These are phyloP conservation scores for Dispira simplex DNA, from an alignment of 192 early-diverging fungal genomes.

Conservation along the genomic window DNA sequence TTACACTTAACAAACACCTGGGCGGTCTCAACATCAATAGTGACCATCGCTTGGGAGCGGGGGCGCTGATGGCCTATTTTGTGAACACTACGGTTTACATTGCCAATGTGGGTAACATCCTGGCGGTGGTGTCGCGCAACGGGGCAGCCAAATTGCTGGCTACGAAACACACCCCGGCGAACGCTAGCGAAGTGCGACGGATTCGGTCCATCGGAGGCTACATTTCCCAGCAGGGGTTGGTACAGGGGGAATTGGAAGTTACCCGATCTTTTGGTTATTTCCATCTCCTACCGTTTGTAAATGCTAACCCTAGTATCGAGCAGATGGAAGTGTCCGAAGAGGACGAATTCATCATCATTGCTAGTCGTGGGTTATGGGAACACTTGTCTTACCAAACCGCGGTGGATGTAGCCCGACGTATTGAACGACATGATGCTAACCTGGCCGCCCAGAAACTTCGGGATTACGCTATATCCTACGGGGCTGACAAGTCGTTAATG, in stretches of 20 bases:
- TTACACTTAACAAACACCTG: constrained; percentile 67
- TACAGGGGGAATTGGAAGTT: constrained; percentile 60
- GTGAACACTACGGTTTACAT: constrained; percentile 61
- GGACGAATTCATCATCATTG: constrained; percentile 69
- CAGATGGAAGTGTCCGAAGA: constrained; percentile 56
- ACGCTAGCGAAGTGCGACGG: constrained; percentile 47
- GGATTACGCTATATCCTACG: constrained; percentile 74
- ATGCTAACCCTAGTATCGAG: constrained; percentile 67
- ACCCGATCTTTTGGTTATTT: constrained; percentile 81
- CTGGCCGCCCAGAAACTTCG: constrained; percentile 65
- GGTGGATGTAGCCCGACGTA: constrained; percentile 70
- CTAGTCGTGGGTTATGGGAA: constrained; percentile 61
- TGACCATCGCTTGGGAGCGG: constrained; percentile 48
- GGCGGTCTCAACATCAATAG: constrained; percentile 25
- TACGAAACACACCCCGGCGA: constrained; percentile 52
- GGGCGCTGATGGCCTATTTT: constrained; percentile 67
- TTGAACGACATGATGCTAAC: constrained; percentile 48
- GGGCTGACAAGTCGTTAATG: constrained; percentile 58
- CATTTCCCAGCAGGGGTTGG: constrained; percentile 52
- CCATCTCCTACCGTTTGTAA: constrained; percentile 62
- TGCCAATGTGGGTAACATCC: constrained; percentile 73
- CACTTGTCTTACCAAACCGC: constrained; percentile 63
- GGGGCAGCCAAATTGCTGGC: constrained; percentile 52
- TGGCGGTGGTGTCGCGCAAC: constrained; percentile 61
- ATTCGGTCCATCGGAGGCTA: constrained; percentile 69